Evolutionary conservation across 306 rosid genomes (phyloP).

Genomic region (Prinsepia uniflora): DNA sequence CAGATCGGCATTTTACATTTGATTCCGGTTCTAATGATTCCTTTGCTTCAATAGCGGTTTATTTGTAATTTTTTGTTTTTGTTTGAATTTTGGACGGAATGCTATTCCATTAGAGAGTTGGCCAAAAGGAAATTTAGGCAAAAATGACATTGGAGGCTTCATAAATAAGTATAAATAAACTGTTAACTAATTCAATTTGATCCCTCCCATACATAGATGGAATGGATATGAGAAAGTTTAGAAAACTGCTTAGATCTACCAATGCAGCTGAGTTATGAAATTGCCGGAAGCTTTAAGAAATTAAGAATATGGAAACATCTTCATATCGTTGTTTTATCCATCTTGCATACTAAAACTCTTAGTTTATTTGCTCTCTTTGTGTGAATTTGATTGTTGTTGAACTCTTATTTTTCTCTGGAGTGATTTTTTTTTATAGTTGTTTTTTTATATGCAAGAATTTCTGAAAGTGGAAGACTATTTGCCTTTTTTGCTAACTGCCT

Average conservation of each 20-base stretch:
- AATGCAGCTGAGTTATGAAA: neutral
- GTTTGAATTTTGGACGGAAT: neutral
- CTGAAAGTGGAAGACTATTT: neutral
- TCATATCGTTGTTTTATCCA: neutral
- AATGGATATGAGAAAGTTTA: neutral
- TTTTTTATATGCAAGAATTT: slow-evolving; percentile 2
- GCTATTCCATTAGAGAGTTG: slow-evolving; percentile 4
- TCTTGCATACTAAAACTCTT: slow-evolving; percentile 4
- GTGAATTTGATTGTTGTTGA: neutral
- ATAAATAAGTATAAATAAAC: neutral
- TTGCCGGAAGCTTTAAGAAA: neutral
- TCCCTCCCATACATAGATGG: neutral
- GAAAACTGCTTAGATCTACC: slow-evolving; percentile 5
- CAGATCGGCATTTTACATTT: neutral
- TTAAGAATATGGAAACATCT: neutral
- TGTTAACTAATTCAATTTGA: neutral
- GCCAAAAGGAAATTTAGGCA: neutral
- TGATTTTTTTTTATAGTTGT: too few relatives aligned
- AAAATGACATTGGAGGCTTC: neutral
- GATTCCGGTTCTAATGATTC: neutral
- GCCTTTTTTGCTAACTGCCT: slow-evolving; percentile 16
- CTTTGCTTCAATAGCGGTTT: neutral
- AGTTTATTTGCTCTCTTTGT: neutral
- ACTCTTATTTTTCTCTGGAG: neutral
- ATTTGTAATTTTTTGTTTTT: neutral